Evolutionary conservation across 2,329 filamentous ascomycete genomes (phyloP).

Genomic region (Diaporthe sp.): DNA sequence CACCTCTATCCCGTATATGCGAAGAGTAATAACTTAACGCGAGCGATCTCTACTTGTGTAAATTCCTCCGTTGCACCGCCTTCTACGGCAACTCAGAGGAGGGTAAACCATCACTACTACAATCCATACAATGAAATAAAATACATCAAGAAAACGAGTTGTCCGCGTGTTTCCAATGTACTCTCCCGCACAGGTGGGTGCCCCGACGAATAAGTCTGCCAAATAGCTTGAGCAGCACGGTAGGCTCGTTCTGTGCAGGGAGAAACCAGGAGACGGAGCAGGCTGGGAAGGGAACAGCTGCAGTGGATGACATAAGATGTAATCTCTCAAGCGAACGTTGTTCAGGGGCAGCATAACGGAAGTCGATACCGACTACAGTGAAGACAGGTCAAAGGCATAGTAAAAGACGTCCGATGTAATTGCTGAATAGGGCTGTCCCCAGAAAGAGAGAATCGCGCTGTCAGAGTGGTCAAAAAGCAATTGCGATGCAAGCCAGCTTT

Average conservation of each 20-base stretch:
- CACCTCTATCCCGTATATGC: background rate
- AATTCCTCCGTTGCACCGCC: background rate
- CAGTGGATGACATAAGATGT: background rate
- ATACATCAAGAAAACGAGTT: no score
- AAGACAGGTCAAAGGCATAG: background rate
- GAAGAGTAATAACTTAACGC: background rate
- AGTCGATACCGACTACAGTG: background rate
- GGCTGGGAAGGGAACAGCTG: background rate
- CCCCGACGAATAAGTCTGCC: background rate
- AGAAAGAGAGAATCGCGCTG: background rate
- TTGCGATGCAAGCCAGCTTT: background rate
- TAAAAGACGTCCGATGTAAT: background rate
- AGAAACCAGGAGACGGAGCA: background rate
- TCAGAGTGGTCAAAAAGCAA: constrained; percentile 4
- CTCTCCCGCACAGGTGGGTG: no score
- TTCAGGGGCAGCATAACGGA: background rate
- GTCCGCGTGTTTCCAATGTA: no score
- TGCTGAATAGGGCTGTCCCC: background rate
- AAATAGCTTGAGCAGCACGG: background rate
- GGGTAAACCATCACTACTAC: no score
- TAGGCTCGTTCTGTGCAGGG: background rate
- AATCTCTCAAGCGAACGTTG: background rate
- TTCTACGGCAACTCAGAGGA: background rate
- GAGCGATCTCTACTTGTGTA: background rate
- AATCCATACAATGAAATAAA: background rate